phyloP scores from a whole-genome alignment of 2,329 filamentous ascomycete species.

The Xylaria sp. region DNA sequence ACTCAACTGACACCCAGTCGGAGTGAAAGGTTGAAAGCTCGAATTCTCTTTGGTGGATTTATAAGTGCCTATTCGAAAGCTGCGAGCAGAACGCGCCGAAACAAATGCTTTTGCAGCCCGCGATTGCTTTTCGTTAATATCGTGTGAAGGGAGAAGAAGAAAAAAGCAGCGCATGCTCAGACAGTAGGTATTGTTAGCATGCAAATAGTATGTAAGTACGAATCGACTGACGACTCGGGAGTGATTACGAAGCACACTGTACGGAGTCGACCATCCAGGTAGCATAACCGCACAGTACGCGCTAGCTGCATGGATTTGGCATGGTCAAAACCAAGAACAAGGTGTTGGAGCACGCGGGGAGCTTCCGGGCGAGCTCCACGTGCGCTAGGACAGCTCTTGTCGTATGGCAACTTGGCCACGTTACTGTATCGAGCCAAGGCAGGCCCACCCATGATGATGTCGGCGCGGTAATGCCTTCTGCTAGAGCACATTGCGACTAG shows the following conservation, averaged over 20 bases:
- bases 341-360: slow-evolving; percentile 38
- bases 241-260: slow-evolving; percentile 26
- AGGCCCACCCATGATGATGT: slow-evolving; percentile 19
- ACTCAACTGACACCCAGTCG: slow-evolving; percentile 14
- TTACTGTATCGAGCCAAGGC: slow-evolving; percentile 5
- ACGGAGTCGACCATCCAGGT: slow-evolving; percentile 13
- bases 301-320: slow-evolving; percentile 22
- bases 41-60: not conserved
- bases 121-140: slow-evolving; percentile 4
- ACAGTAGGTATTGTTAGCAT: not conserved
- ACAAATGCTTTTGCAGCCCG: slow-evolving; percentile 11
- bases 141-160: slow-evolving; percentile 6
- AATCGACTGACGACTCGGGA: no score
- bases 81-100: not conserved
- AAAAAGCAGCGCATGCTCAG: slow-evolving; percentile 5
- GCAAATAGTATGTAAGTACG: not conserved
- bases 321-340: slow-evolving; percentile 36
- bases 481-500: slow-evolving; percentile 36
- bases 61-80: not conserved
- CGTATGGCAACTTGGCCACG: slow-evolving; percentile 21
- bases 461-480: slow-evolving; percentile 19
- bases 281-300: slow-evolving; percentile 26
- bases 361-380: slow-evolving; percentile 38
- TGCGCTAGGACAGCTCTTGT: slow-evolving; percentile 36
- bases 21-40: not conserved